Percentiles rank a stretch among this genome's conserved stretches.
phyloP scores from a whole-genome alignment of 2,329 filamentous ascomycete species.

The Pseudofabraea citricarpa region DNA sequence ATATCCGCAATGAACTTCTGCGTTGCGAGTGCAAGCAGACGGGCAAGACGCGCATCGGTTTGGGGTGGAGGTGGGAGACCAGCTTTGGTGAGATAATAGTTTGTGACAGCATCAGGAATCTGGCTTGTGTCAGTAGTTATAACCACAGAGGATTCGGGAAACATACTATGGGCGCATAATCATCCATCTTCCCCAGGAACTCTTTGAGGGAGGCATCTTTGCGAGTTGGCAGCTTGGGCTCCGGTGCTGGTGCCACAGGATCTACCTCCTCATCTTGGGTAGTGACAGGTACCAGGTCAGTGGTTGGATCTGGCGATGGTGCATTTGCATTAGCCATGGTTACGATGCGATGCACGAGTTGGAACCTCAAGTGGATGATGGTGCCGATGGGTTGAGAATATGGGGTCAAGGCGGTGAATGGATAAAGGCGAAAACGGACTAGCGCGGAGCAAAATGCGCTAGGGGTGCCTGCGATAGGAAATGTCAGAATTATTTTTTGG shows the following conservation, averaged over 20 bases:
- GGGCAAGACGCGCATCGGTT: conserved; percentile 84
- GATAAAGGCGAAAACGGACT: conserved; percentile 4
- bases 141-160: conserved; percentile 1
- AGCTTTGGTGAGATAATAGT: conserved; percentile 96
- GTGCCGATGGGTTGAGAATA: too few relatives aligned
- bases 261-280: conserved; percentile 30
- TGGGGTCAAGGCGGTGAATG: conserved; percentile 8
- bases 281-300: conserved; percentile 22
- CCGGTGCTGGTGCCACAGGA: conserved; percentile 44
- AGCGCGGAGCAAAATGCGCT: neutral
- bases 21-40: conserved; percentile 91
- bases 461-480: neutral
- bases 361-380: too few relatives aligned
- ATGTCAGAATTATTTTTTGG: neutral
- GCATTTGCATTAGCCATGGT: too few relatives aligned
- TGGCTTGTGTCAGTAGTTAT: conserved; percentile 31
- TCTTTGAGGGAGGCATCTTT: conserved; percentile 92
- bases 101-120: conserved; percentile 96
- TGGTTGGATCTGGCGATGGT: conserved; percentile 26
- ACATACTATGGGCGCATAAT: conserved; percentile 92
- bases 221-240: conserved; percentile 66
- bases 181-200: conserved; percentile 94
- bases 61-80: conserved; percentile 90
- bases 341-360: too few relatives aligned
- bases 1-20: conserved; percentile 99